phyloP scores from a whole-genome alignment of 352 stramenopile species.

The Pythium rishiriense region DNA sequence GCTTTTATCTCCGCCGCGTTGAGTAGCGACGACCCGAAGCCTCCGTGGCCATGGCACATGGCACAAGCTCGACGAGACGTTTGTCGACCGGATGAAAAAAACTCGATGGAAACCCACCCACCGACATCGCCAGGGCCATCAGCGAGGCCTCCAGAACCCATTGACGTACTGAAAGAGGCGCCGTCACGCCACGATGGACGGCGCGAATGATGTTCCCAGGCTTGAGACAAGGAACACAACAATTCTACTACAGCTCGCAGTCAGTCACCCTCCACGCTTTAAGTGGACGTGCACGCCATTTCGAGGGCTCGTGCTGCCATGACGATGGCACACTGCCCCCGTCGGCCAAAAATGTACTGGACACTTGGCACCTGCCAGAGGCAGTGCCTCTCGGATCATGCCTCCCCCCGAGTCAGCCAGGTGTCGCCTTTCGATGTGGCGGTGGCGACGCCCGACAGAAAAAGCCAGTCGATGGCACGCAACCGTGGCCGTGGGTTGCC shows the following conservation, averaged over 20 bases:
- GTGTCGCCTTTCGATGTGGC: background rate
- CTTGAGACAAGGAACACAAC: background rate
- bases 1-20: too few relatives aligned
- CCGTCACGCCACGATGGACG: background rate
- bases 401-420: background rate
- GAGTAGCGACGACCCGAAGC: too few relatives aligned
- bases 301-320: too few relatives aligned
- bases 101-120: background rate
- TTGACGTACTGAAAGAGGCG: background rate
- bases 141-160: too few relatives aligned
- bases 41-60: too few relatives aligned
- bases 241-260: background rate
- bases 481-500: background rate
- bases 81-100: background rate
- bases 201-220: conserved; percentile 3
- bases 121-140: too few relatives aligned
- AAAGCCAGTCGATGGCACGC: background rate
- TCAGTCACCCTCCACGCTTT: background rate
- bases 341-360: too few relatives aligned
- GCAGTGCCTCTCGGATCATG: too few relatives aligned
- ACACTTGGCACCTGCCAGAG: background rate
- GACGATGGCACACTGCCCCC: too few relatives aligned
- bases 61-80: background rate
- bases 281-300: background rate
- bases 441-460: background rate